Base-by-base conservation (phyloP, 371 early-diverging fungal species). In the Nematocida minor region DNA sequence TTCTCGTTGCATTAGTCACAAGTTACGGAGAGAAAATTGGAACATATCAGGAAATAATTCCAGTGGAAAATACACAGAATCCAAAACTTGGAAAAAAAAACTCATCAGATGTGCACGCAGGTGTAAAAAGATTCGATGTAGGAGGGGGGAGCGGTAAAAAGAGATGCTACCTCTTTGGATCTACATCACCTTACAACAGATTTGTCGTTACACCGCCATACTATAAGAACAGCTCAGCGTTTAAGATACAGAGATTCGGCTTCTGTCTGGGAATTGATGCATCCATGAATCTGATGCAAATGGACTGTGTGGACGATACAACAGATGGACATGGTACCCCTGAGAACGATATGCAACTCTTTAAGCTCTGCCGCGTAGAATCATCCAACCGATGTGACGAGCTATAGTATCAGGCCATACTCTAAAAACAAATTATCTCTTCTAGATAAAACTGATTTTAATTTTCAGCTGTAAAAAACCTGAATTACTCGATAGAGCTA, bases 321-420 rank as follows among this genome's bases (percentile, higher is more conserved):
- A 60, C 46, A 1, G 0, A 29, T 4, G 69, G 69, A 7, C 20
- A 20, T 9, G 62, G 62, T 14, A 69, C 69, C 3, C 22, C 7
- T 9, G 69, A 31, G 16, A 69, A 69, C 47, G 44, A 69, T 2
- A 14, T 60, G 25, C 69, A 69, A 36, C 62, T 69, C 16, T 69
- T 69, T 14, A 22, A 69, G 27, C 60, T 54, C 41, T 55, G 44
- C n/a, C 7, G 4, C n/a, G n/a, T n/a, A n/a, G n/a, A n/a, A n/a
- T n/a, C n/a, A n/a, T n/a, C n/a, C n/a, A n/a, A n/a, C n/a, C n/a
- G 7, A 18, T 16, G 29, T 69, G 69, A n/a, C n/a, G n/a, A n/a
- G n/a, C n/a, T n/a, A n/a, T n/a, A n/a, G n/a, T n/a, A n/a, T n/a
- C n/a, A 42, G 6, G 18, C 18, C 44, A 9, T 42, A n/a, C 44